These are phyloP conservation scores for Sporisorium scitamineum DNA, from an alignment of 1,284 basidiomycete species.

Conservation along the genomic window DNA sequence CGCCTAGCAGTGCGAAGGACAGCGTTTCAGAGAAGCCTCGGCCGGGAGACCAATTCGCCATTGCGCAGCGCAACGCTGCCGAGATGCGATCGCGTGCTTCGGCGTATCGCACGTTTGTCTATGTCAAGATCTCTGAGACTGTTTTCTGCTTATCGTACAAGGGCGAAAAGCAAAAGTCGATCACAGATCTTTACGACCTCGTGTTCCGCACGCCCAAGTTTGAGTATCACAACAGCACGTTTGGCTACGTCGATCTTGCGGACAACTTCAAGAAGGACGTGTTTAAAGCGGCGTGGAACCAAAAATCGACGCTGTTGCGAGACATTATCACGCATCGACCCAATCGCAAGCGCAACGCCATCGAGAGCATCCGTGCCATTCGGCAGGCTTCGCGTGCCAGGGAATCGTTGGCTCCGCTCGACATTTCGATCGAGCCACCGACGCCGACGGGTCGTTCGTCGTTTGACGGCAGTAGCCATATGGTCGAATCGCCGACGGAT, in stretches of 20 bases:
- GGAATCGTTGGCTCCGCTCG: conserved; percentile 21
- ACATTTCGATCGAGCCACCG: conserved; percentile 41
- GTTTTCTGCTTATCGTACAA: conserved; percentile 71
- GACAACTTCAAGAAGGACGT: conserved; percentile 66
- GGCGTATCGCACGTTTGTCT: conserved; percentile 78
- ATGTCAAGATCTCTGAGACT: conserved; percentile 81
- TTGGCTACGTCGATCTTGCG: conserved; percentile 73
- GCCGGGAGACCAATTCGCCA: conserved; percentile 45
- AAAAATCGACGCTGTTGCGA: conserved; percentile 62
- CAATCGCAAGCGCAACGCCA: conserved; percentile 43
- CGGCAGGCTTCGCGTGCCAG: conserved; percentile 30
- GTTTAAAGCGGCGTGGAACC: conserved; percentile 65
- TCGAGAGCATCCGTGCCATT: conserved; percentile 41
- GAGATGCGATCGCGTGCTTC: conserved; percentile 72
- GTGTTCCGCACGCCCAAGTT: conserved; percentile 74
- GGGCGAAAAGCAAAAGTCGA: conserved; percentile 72
- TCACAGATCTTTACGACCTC: conserved; percentile 73
- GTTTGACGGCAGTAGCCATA: conserved; percentile 19
- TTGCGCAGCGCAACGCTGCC: conserved; percentile 58
- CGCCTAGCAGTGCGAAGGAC: conserved; percentile 24
- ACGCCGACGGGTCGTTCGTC: conserved; percentile 19
- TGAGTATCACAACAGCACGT: conserved; percentile 87
- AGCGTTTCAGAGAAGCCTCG: conserved; percentile 17
- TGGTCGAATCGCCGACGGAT: conserved; percentile 37
- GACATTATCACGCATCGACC: conserved; percentile 59